Base-by-base conservation (phyloP, 2,329 filamentous ascomycete genomes). In the Didymosphaeria variabile region DNA sequence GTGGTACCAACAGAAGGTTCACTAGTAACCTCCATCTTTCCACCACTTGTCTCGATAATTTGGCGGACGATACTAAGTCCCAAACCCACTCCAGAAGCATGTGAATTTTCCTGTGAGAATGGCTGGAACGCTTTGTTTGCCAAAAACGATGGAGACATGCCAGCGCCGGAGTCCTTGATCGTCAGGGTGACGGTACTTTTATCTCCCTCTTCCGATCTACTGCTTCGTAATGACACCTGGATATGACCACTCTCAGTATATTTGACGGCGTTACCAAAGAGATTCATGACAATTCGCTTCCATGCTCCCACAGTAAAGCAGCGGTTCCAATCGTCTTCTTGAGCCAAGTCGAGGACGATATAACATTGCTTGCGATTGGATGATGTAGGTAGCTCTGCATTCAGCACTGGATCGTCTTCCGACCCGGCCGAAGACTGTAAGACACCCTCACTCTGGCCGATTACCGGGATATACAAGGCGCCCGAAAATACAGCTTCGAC, bases 271-370 rank as follows among this genome's bases (percentile, higher is more conserved):
- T 79, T 79, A 9, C 75, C 75, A 34, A 79, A 72, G 2, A 79
- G 47, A 23, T 78, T 79, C 74, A 78, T 77, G 17, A 79, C 66
- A 19, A 77, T 73, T 36, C 77, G 61, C 52, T 70, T 71, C 73
- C 73, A 78, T 5, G 74, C 69, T 0, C 77, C 76, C 8, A 71
- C 61, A 0, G 85, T 80, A 15, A 76, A 65, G n/a, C 63, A 72
- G 21, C 82, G 83, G 1, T 70, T 65, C 82, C 84, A 86, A 31
- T 75, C 70, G 3, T 69, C 45, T 36, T 69, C 66, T 29, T 56
- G 56, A 10, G 60, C 59, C 13, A 77, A 13, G 17, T 77, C 72
- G 8, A 77, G 64, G 13, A 75, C 58, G 40, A 76, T 63, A 42
- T 68, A 75, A 42, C 71, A 68, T 7, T 44, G 62, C 26, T 71